Evolutionary conservation across 768 basidiomycete species (phyloP).

Genomic region (Filobasidium floriforme): DNA sequence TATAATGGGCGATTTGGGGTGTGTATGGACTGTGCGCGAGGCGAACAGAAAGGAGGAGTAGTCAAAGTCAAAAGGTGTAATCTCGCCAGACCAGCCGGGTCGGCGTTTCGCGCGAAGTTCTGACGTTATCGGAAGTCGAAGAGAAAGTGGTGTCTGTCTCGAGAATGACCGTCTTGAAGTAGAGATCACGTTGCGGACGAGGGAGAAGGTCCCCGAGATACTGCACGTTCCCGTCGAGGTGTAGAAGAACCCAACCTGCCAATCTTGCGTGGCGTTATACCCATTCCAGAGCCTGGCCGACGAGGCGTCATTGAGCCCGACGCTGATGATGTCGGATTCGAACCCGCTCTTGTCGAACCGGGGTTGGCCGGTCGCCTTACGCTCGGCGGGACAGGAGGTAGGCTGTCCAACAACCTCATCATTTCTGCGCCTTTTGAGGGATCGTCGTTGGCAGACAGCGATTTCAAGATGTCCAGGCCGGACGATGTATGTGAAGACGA

Average conservation of each 20-base stretch:
- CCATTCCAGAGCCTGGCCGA: background rate
- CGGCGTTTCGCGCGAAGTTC: too few species aligned
- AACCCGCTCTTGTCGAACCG: background rate
- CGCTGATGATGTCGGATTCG: background rate
- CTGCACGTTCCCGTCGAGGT: background rate
- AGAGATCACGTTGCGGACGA: background rate
- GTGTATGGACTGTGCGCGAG: too few species aligned
- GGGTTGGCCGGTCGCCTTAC: background rate
- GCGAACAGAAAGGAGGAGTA: too few species aligned
- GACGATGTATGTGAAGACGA: background rate
- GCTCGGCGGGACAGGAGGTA: background rate
- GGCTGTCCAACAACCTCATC: background rate
- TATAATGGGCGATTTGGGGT: too few species aligned
- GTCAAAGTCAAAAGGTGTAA: too few species aligned
- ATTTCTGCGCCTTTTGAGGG: background rate
- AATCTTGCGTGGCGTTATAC: conserved; percentile 6
- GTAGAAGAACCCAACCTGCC: background rate
- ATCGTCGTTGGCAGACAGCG: conserved; percentile 2
- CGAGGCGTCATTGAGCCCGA: conserved; percentile 1
- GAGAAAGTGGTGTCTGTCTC: background rate
- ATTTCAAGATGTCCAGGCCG: background rate
- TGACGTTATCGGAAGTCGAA: too few species aligned
- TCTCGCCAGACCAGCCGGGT: too few species aligned
- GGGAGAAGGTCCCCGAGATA: conserved; percentile 1
- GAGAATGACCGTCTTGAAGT: background rate